Base-by-base conservation (phyloP, 176 grass and related monocot genomes). In the Themeda triandra region DNA sequence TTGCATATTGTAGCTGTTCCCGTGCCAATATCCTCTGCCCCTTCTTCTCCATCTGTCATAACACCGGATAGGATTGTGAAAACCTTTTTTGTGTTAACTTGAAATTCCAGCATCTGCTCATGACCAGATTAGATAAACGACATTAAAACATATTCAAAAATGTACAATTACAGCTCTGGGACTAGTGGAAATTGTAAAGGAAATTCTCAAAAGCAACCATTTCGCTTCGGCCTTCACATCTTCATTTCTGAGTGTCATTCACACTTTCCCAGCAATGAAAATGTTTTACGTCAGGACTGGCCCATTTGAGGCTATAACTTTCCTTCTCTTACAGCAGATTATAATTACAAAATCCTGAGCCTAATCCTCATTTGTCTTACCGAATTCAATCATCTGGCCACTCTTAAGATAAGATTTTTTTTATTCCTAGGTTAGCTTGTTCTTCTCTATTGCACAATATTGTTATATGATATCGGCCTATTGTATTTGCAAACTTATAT, bases 241-340 rank as follows among this genome's bases (percentile, higher is more conserved):
- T 64, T 72, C 39, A n/a, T 28, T 25, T 78, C n/a, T 70, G 81
- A 76, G 28, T 21, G n/a, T 74, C 65, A 33, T 75, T 60, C n/a
- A 23, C 58, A 25, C 58, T 60, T 68, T 44, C 3, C 25, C 18
- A n/a, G 48, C 25, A 67, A 32, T 6, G 8, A 53, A 27, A 18
- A 36, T 82, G 11, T 58, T 13, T 51, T 31, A 75, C 19, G 25
- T 49, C 37, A 63, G 30, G 13, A 49, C n/a, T 25, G 1, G 15
- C 5, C 42, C 18, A 71, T 44, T 75, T 71, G 40, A 73, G 33
- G 29, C 76, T 63, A 63, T 39, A 19, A 1, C 72, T 39, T 66
- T 79, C 35, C 53, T 66, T 53, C 4, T 45, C 40, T 18, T 73
- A 72, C 69, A 29, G 40, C 15, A 44, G 39, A 72, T 25, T 72